Evolutionary conservation across 345 rosid genomes (phyloP).

Genomic region (Eucalyptus erythrocorys): DNA sequence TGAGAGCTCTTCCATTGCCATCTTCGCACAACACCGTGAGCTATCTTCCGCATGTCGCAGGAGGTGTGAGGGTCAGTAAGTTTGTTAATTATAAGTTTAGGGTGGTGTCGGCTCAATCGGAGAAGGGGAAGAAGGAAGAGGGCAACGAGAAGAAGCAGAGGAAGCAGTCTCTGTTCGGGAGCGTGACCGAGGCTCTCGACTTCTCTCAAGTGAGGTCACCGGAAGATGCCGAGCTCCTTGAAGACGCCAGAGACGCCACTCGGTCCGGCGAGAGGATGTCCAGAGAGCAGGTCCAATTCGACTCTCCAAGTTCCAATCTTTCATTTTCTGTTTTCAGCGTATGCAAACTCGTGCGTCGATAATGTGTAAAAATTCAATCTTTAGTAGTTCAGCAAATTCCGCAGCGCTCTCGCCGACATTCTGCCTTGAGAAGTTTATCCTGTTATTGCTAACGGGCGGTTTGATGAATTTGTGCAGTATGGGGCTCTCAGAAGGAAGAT

Average conservation of each 20-base stretch:
- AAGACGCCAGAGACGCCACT: slow-evolving; percentile 63
- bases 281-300: slow-evolving; percentile 47
- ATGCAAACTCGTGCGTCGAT: background rate
- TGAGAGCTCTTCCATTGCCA: slow-evolving; percentile 21
- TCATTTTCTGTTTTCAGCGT: background rate
- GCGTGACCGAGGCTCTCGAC: slow-evolving; percentile 70
- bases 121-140: slow-evolving; percentile 14
- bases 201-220: slow-evolving; percentile 69
- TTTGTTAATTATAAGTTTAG: background rate
- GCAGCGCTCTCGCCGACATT: background rate
- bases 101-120: slow-evolving; percentile 31
- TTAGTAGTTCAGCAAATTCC: background rate
- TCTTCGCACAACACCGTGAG: background rate
- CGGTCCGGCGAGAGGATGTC: slow-evolving; percentile 55
- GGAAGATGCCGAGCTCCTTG: slow-evolving; percentile 73
- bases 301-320: background rate
- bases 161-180: slow-evolving; percentile 56
- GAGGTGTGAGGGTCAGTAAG: background rate
- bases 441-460: background rate
- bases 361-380: background rate
- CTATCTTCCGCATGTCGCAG: background rate
- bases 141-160: slow-evolving; percentile 13
- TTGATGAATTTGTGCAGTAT: slow-evolving; percentile 32
- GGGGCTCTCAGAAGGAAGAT: slow-evolving; percentile 91
- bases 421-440: background rate